These are phyloP conservation scores for Borealophlyctis nickersoniae DNA, from an alignment of 192 early-diverging fungal genomes.

Conservation along the genomic window DNA sequence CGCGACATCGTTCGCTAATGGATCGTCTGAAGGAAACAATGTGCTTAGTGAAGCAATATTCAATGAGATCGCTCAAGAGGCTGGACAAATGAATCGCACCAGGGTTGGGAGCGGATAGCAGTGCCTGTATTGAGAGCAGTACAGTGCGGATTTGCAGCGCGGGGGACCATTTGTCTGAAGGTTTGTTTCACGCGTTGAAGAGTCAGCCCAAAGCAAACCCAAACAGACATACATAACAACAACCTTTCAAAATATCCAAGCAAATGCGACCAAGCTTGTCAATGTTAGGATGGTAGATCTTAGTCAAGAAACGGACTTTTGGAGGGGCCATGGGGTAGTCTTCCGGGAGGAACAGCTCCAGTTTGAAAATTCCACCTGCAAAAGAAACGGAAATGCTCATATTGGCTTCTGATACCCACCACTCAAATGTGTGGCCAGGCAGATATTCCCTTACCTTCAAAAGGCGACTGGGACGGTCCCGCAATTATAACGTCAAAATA, in stretches of 20 bases:
- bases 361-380: constrained; percentile 86
- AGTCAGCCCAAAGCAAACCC: background rate
- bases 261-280: constrained; percentile 98
- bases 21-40: constrained; percentile 66
- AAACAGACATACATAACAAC: background rate
- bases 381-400: background rate
- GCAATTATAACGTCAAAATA: constrained; percentile 95
- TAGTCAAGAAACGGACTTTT: constrained; percentile 94
- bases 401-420: background rate
- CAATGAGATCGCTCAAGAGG: background rate
- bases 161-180: constrained; percentile 93
- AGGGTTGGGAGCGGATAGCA: constrained; percentile 96
- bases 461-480: constrained; percentile 90
- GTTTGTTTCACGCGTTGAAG: background rate
- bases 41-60: background rate
- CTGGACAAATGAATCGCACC: constrained; percentile 23
- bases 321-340: constrained; percentile 98
- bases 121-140: constrained; percentile 92
- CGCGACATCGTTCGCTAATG: constrained; percentile 96
- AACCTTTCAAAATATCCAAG: constrained; percentile 95
- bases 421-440: background rate
- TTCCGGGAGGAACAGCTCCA: constrained; percentile 95
- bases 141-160: constrained; percentile 98
- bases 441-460: constrained; percentile 67
- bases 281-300: constrained; percentile 99